Percentiles rank a stretch among this genome's conserved stretches.
These are phyloP conservation scores for Polyplosphaeria fusca DNA, from an alignment of 495 filamentous ascomycete genomes.

Conservation along the genomic window DNA sequence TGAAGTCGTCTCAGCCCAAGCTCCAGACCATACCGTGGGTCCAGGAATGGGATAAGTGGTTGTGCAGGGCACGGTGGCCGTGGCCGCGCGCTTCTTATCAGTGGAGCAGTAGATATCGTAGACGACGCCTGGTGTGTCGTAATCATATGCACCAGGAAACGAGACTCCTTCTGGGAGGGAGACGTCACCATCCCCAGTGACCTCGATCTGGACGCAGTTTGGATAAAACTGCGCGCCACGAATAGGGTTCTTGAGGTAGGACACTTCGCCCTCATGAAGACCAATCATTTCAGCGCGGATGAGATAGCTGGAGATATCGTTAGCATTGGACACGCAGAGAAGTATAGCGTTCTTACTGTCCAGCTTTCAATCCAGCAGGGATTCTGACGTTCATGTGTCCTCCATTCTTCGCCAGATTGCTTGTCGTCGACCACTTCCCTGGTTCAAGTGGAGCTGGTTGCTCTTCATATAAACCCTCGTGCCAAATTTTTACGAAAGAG, in stretches of 20 bases:
- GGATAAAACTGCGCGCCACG: constrained; percentile 32
- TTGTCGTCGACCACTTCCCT: constrained; percentile 29
- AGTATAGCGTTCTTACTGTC: constrained; percentile 16
- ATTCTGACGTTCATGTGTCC: constrained; percentile 25
- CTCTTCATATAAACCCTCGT: constrained; percentile 19
- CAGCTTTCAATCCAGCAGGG: constrained; percentile 16
- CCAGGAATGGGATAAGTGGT: constrained; percentile 25
- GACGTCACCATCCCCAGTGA: constrained; percentile 21
- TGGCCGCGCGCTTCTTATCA: constrained; percentile 5
- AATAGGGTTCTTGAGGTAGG: constrained; percentile 14
- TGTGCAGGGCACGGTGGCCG: constrained; percentile 2
- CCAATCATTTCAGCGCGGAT: constrained; percentile 30
- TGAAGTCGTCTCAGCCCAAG: constrained; percentile 22
- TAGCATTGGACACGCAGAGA: neutral
- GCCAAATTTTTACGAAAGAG: constrained; percentile 29
- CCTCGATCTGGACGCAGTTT: constrained; percentile 30
- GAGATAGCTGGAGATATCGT: constrained; percentile 24
- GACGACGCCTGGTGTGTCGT: constrained; percentile 21
- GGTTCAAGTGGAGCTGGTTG: neutral
- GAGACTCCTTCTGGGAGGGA: constrained; percentile 22
- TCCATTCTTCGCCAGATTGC: constrained; percentile 11
- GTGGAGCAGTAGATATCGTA: constrained; percentile 31
- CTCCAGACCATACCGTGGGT: constrained; percentile 28
- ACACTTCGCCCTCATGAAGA: constrained; percentile 26
- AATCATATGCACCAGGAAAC: constrained; percentile 23